Evolutionary conservation across 2,329 filamentous ascomycete species (phyloP).

Genomic region (Hypoxylon sp.): DNA sequence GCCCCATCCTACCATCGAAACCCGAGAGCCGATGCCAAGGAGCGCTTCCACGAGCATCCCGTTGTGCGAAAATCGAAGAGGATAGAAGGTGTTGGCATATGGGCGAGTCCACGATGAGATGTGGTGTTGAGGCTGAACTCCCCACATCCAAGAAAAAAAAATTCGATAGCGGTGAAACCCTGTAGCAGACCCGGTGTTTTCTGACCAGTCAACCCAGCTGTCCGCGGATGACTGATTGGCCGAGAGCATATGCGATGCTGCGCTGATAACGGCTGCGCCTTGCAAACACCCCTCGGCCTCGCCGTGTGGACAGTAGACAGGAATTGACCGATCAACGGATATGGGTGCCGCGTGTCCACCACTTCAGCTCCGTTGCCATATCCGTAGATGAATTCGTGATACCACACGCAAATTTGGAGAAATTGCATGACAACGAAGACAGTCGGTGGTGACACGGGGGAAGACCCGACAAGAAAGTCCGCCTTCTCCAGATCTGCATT

Average conservation of each 20-base stretch:
- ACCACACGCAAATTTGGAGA: conserved; percentile 21
- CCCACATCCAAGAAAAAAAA: conserved; percentile 5
- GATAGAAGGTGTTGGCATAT: conserved; percentile 5
- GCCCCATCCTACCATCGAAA: conserved; percentile 23
- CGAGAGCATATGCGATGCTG: conserved; percentile 12
- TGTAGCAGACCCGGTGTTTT: background rate
- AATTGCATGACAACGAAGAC: conserved; percentile 27
- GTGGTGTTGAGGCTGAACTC: conserved; percentile 30
- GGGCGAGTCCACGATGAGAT: conserved; percentile 22
- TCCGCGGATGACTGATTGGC: conserved; percentile 18
- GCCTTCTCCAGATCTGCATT: conserved; percentile 28
- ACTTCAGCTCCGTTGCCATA: conserved; percentile 20
- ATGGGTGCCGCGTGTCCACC: conserved; percentile 23
- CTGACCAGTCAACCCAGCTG: conserved; percentile 12
- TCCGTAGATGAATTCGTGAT: conserved; percentile 16
- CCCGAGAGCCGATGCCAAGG: conserved; percentile 15
- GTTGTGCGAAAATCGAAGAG: conserved; percentile 6
- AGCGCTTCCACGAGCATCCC: background rate
- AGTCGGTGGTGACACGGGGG: conserved; percentile 5
- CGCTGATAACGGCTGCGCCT: conserved; percentile 19
- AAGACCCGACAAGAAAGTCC: conserved; percentile 12
- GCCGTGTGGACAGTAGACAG: conserved; percentile 6
- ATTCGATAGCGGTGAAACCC: conserved; percentile 15
- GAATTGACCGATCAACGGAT: background rate
- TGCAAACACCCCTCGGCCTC: conserved; percentile 15